Evolutionary conservation across 345 rosid species (phyloP), one percentile per base, ranked within the genome.

Genomic region (Salix koriyanagi): DNA sequence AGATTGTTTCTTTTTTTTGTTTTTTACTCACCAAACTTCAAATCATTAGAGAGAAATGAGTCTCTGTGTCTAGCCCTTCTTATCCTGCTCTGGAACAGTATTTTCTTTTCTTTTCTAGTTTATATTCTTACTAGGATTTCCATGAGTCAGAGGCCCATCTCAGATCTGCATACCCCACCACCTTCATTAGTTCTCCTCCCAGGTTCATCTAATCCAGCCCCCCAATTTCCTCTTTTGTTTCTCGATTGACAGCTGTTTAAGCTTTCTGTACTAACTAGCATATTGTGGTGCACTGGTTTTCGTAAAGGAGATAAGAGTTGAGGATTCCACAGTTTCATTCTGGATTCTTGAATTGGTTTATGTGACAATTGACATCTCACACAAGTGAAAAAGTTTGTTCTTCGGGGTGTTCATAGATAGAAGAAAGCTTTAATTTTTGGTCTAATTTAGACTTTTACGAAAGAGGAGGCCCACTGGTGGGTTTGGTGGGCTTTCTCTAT

Each of bases 401-500:
- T 18, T 23, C 10, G 46, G 37, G 54, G 46, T 15, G 11, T n/a
- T 30, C 30, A 72, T 15, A 19, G 26, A 32, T 4, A 18, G 14
- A 4, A 18, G 37, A 58, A 46, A 37, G 14, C 37, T 64, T 70
- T 68, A 25, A n/a, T 71, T 74, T 16, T 16, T 7, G 1, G 4
- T 65, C 11, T 84, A 68, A 76, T 76, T 67, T 64, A 69, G 48
- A 75, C 50, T 64, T 69, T 71, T n/a, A 10, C 2, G 18, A 10
- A 7, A 7, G 11, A 65, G 82, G 75, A 79, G 87, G 89, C 86
- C 87, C 89, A 82, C 88, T 58, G 36, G 25, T 15, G 79, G 86
- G 87, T 84, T 86, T 80, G 91, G 90, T 86, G 90, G 91, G 86
- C 86, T 83, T 76, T 77, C 70, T 77, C 61, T 52, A 23, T 69